Conservation (phyloP, 1,284 basidiomycete genomes). For the Lentinus polychrous region DNA sequence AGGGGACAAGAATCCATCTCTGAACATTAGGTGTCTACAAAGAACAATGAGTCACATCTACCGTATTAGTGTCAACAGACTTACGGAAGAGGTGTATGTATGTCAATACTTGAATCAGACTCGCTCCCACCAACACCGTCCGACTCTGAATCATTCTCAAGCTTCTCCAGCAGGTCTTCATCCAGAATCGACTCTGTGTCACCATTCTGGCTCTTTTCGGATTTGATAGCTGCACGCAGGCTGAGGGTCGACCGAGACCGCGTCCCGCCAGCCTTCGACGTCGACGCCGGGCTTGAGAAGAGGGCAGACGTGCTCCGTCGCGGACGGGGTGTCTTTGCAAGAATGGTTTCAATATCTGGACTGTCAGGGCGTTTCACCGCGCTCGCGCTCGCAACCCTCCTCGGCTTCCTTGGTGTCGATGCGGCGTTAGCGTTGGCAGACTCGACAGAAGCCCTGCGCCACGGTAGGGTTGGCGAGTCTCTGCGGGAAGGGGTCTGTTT, state of each 20-base stretch:
- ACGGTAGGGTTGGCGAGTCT: constrained; percentile 12
- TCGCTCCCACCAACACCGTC: constrained; percentile 36
- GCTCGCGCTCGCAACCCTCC: not conserved
- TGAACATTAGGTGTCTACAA: constrained; percentile 61
- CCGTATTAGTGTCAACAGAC: constrained; percentile 24
- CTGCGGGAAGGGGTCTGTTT: constrained; percentile 6
- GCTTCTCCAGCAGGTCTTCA: constrained; percentile 12
- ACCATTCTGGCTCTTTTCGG: constrained; percentile 7
- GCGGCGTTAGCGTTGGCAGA: not conserved
- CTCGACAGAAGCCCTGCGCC: constrained; percentile 1
- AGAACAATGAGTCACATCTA: not conserved
- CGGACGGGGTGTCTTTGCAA: constrained; percentile 40
- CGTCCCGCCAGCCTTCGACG: constrained; percentile 7
- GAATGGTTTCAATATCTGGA: constrained; percentile 42
- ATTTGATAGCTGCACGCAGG: constrained; percentile 16
- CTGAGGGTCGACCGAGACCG: constrained; percentile 13
- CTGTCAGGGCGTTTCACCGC: constrained; percentile 22
- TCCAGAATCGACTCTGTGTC: constrained; percentile 17
- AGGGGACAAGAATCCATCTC: constrained; percentile 67
- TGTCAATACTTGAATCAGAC: constrained; percentile 66
- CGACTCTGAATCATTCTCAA: constrained; percentile 16
- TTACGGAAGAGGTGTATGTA: constrained; percentile 74
- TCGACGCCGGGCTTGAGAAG: constrained; percentile 9
- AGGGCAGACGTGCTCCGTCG: constrained; percentile 24
- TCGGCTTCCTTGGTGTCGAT: not conserved